Evolutionary conservation across 495 filamentous ascomycete species (phyloP), one percentile per base, ranked within the genome.

Genomic region (Saxophila tyrrhenica): DNA sequence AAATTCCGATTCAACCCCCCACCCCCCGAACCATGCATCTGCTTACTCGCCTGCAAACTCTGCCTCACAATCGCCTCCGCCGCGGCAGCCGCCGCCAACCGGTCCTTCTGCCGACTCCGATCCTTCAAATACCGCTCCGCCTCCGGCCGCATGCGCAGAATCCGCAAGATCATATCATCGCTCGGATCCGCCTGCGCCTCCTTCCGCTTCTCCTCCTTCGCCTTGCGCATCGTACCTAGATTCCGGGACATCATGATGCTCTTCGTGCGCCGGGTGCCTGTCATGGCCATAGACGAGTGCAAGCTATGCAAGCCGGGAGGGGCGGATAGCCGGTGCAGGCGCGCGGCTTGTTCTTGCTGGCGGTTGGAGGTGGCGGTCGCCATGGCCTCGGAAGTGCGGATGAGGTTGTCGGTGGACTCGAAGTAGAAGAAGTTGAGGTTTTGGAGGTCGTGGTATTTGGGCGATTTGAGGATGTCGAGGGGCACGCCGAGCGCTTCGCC

Each of bases 381-480:
- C 86, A 99, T 99, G 47, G 86, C 79, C 69, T 97, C 94, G 2
- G 86, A 94, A 5, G 84, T 92, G 32, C 91, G 85, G 55, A 96
- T 89, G 7, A 99, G 79, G 61, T 85, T 87, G 52, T 94, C 89
- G 15, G 94, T 95, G 19, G 80, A 76, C 63, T 97, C 91, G 66
- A 91, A 91, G 72, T 99, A 97, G 77, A 97, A 97, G 77, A 96
- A 99, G 73, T 94, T 92, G 48, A 99, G 77, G 52, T 83, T 86
- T 62, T 89, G 86, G 54, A 99, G 83, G 64, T 99, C 94, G 72
- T 95, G 90, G 72, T 94, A 97, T 78, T 99, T 99, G 59, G 92
- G 87, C 51, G 86, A 92, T 69, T 89, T 94, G 61, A 99, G 77
- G 22, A 96, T 83, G 67, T 95, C 89, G 15, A 87, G 75, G 0